Conservation (phyloP, 2,329 filamentous ascomycete species). For the Colletotrichum abscissum region DNA sequence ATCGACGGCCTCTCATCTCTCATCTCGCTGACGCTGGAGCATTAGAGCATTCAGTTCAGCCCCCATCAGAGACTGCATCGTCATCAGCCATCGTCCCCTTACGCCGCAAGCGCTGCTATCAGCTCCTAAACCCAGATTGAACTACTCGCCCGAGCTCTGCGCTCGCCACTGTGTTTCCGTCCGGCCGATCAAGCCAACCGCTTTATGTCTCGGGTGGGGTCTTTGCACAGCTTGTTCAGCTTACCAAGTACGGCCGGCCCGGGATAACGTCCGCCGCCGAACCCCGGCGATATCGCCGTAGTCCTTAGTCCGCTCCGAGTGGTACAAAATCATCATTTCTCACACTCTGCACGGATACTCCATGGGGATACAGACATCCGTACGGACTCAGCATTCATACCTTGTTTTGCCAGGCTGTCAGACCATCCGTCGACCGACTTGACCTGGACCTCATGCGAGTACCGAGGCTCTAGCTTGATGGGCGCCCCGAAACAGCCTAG, state of each 20-base stretch:
- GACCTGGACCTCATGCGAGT: not conserved
- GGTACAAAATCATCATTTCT: not conserved
- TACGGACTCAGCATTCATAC: not conserved
- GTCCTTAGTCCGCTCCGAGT: not conserved
- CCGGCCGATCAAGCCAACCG: not conserved
- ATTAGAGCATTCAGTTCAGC: not conserved
- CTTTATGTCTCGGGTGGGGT: not conserved
- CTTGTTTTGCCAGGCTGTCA: not conserved
- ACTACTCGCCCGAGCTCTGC: not conserved
- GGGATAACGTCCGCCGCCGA: not conserved
- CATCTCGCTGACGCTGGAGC: constrained; percentile 1
- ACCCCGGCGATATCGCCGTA: not conserved
- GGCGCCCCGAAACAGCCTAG: not conserved
- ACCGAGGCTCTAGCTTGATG: not conserved
- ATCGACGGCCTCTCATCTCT: constrained; percentile 7
- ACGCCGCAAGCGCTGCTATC: not conserved
- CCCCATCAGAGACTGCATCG: constrained; percentile 1
- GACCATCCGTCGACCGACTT: not conserved
- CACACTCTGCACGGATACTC: not conserved
- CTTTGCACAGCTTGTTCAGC: not conserved
- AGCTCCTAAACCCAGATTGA: not conserved
- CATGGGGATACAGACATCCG: too few relatives aligned
- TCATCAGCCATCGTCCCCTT: not conserved
- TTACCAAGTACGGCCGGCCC: not conserved
- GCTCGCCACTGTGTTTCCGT: not conserved